phyloP scores from a whole-genome alignment of 192 early-diverging fungal genomes.

The Dissophora globulifera region DNA sequence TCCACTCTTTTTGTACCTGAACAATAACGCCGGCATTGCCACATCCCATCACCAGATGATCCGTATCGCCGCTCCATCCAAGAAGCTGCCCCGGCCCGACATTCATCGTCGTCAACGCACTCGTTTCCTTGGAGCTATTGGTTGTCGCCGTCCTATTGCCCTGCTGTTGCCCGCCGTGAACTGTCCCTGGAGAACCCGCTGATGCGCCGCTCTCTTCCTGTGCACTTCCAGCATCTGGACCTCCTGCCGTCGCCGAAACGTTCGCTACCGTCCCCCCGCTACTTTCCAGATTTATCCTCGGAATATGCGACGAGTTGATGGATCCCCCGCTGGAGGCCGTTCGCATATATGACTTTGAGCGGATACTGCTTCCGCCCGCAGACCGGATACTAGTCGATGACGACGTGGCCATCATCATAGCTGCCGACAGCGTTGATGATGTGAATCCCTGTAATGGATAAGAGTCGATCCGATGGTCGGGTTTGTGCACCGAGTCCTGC shows the following conservation, averaged over 20 bases:
- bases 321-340: conserved; percentile 20
- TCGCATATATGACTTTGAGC: conserved; percentile 42
- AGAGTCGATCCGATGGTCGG: conserved; percentile 50
- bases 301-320: conserved; percentile 9
- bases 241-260: neutral
- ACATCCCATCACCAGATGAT: conserved; percentile 61
- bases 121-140: conserved; percentile 4
- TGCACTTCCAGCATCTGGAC: neutral
- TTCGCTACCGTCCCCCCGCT: conserved; percentile 11
- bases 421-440: conserved; percentile 30
- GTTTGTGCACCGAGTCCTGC: conserved; percentile 67
- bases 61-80: conserved; percentile 64
- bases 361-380: conserved; percentile 33
- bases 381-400: conserved; percentile 43
- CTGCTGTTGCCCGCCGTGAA: too few species aligned
- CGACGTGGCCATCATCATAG: conserved; percentile 35
- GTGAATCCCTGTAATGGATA: conserved; percentile 59
- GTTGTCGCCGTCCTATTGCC: neutral
- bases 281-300: conserved; percentile 45
- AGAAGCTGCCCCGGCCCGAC: conserved; percentile 59
- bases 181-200: too few species aligned
- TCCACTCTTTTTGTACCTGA: conserved; percentile 40
- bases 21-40: conserved; percentile 60
- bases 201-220: conserved; percentile 7
- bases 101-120: conserved; percentile 25